These are phyloP conservation scores for Magnusiomyces magnusii DNA, from an alignment of 1,139 yeast species.

Conservation along the genomic window DNA sequence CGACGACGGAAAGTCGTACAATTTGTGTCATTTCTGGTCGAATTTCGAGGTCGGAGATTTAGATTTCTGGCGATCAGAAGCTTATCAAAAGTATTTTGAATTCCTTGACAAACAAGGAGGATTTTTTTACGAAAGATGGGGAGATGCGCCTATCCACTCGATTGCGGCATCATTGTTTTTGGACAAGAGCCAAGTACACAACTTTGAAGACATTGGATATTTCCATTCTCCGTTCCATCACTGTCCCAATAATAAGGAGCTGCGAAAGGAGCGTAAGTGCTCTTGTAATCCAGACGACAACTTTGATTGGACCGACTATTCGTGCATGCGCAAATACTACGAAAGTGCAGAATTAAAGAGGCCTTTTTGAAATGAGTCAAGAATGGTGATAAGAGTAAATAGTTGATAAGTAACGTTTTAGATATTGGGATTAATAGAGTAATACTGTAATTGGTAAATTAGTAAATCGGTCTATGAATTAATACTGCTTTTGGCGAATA, in stretches of 20 bases:
- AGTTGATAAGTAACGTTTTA: too few species aligned
- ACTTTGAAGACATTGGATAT: conserved; percentile 78
- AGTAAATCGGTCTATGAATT: too few species aligned
- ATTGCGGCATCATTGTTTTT: conserved; percentile 75
- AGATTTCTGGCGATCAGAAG: conserved; percentile 65
- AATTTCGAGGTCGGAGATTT: conserved; percentile 75
- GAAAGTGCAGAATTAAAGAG: conserved; percentile 32
- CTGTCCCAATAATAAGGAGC: conserved; percentile 22
- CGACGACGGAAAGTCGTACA: conserved; percentile 50
- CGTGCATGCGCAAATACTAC: conserved; percentile 63
- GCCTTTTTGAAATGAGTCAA: too few species aligned
- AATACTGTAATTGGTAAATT: too few species aligned
- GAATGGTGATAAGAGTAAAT: too few species aligned
- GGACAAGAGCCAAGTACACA: conserved; percentile 59
- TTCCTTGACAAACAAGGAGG: conserved; percentile 74
- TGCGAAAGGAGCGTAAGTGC: conserved; percentile 47
- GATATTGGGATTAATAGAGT: too few species aligned
- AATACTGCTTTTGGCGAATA: too few species aligned
- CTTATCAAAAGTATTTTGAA: conserved; percentile 61
- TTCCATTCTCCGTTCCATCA: conserved; percentile 55
- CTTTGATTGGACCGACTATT: conserved; percentile 68
- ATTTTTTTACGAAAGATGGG: conserved; percentile 89
- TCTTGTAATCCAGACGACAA: conserved; percentile 63
- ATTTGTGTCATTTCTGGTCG: conserved; percentile 84
- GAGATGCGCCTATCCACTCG: conserved; percentile 88